These are phyloP conservation scores for Diplodia mutila DNA, from an alignment of 2,329 filamentous ascomycete genomes.

Conservation along the genomic window DNA sequence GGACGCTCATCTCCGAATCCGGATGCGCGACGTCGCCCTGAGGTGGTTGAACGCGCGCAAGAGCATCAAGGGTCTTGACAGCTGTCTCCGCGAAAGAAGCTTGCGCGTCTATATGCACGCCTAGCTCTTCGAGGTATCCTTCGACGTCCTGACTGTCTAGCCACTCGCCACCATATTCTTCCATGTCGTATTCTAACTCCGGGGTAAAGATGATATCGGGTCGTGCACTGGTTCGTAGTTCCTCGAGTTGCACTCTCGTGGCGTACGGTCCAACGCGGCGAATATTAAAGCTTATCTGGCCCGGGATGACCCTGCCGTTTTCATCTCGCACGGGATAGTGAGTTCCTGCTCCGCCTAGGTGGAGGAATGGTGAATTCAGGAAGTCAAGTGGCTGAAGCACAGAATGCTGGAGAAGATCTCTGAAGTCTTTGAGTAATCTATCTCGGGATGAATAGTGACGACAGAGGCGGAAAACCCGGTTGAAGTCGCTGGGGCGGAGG, in stretches of 20 bases:
- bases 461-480: conserved; percentile 71
- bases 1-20: conserved; percentile 15
- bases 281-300: conserved; percentile 38
- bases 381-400: conserved; percentile 58
- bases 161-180: conserved; percentile 73
- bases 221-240: neutral
- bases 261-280: conserved; percentile 36
- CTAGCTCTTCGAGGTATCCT: conserved; percentile 67
- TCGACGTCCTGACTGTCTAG: conserved; percentile 79
- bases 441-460: conserved; percentile 58
- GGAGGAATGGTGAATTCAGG: conserved; percentile 64
- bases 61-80: conserved; percentile 45
- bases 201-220: conserved; percentile 6
- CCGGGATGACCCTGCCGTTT: conserved; percentile 42
- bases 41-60: neutral
- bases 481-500: conserved; percentile 34
- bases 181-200: conserved; percentile 54
- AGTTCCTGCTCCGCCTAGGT: conserved; percentile 70
- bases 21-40: conserved; percentile 3
- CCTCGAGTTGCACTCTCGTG: conserved; percentile 8
- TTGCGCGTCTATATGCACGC: conserved; percentile 64
- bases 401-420: conserved; percentile 43
- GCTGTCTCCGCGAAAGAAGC: conserved; percentile 63
- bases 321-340: conserved; percentile 58
- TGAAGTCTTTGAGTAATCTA: conserved; percentile 46